Base-by-base conservation (phyloP, 2,329 filamentous ascomycete genomes). In the Sporothrix luriei region DNA sequence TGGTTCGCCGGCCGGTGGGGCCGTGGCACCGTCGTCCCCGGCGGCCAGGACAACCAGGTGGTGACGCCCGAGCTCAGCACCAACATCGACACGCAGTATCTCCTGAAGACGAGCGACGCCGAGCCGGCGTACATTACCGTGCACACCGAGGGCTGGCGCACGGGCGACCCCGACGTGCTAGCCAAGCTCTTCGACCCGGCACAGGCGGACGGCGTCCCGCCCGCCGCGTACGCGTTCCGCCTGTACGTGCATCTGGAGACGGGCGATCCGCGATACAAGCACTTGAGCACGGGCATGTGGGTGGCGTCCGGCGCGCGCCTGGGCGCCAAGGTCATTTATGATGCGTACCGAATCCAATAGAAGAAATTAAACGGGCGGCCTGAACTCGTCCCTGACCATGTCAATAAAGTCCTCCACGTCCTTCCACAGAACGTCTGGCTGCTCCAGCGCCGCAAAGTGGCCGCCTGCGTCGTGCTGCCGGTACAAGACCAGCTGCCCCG, bases 131-230 rank as follows among this genome's bases (percentile, higher is more conserved):
- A 62, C 59, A 62, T 62, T 43, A 62, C 59, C 3, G 59, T 62
- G 38, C 59, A 62, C 40, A 62, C 59, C 11, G 59, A 62, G 13
- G 59, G 59, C n/a, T 62, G 59, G 59, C 38, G 59, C 4, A 62
- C 59, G 21, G 59, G 59, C n/a, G 40, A 48, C 59, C 40, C 40
- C 3, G 59, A 43, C 4, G 59, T 62, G 21, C 59, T 62, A 1
- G 55, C 55, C 6, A 59, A 59, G 19, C 29, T 59, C 10, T 59
- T 40, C n/a, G 55, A 59, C 29, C 55, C 55, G 29, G 13, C 55
- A 59, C 55, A 40, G 10, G 55, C 55, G 7, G 55, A 40, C 33
- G 7, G 29, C 19, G 55, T 59, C 29, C 21, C 55, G 13, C 55
- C 55, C 5, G 9, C 21, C 6, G 55, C 33, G 6, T 59, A 59